Evolutionary conservation across 805 yeast genomes (phyloP).

Genomic region (Citeromyces nyonsensis): DNA sequence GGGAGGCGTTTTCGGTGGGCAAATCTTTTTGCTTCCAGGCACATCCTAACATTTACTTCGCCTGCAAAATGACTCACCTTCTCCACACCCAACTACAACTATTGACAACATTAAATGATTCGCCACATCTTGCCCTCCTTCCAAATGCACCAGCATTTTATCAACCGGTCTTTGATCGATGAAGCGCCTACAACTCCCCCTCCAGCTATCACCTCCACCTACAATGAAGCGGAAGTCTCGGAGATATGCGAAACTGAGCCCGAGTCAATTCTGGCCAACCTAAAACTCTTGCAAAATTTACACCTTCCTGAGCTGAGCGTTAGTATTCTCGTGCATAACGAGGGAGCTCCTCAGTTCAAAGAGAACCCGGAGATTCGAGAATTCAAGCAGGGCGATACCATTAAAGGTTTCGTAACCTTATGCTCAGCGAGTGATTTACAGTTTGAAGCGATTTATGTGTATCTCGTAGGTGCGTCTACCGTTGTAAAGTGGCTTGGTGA

Average conservation of each 20-base stretch:
- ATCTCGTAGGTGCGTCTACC: conserved; percentile 3
- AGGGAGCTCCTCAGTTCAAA: neutral
- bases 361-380: conserved; percentile 1
- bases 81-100: too few relatives aligned
- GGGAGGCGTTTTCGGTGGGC: too few relatives aligned
- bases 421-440: conserved; percentile 1
- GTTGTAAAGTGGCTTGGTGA: conserved; percentile 4
- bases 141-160: conserved; percentile 6
- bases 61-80: too few relatives aligned
- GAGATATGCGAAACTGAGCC: conserved; percentile 4
- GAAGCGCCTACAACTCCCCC: conserved; percentile 3
- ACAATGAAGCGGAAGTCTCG: conserved; percentile 1
- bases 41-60: too few relatives aligned
- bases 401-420: conserved; percentile 4
- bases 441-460: conserved; percentile 5
- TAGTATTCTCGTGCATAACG: conserved; percentile 2
- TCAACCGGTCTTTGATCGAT: conserved; percentile 4
- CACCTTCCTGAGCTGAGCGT: conserved; percentile 4
- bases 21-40: too few relatives aligned
- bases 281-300: conserved; percentile 3
- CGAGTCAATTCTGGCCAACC: conserved; percentile 5
- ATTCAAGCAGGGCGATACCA: conserved; percentile 4
- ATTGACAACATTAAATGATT: neutral
- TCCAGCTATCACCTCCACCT: neutral
- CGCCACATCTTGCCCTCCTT: conserved; percentile 3